These are phyloP conservation scores for Rhodotorula paludigena DNA, from an alignment of 768 basidiomycete genomes.

Conservation along the genomic window DNA sequence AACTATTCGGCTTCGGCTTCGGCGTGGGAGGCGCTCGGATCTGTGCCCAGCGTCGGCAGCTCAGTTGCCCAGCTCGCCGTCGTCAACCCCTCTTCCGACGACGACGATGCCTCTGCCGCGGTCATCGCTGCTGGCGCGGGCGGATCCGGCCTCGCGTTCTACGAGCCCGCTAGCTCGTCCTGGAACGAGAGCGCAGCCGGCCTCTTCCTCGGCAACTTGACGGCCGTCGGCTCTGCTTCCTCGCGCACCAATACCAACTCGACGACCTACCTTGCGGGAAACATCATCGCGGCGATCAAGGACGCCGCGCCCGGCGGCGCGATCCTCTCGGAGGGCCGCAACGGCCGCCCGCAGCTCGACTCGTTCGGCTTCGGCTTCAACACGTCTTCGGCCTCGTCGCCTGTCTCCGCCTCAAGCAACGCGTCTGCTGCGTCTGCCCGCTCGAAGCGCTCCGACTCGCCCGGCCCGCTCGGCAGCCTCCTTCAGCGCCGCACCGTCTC, in stretches of 20 bases:
- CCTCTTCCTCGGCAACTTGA: conserved; percentile 45
- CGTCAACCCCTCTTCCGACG: not conserved
- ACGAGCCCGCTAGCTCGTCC: conserved; percentile 1
- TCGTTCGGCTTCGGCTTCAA: conserved; percentile 33
- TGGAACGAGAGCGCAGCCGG: conserved; percentile 32
- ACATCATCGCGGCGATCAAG: conserved; percentile 60
- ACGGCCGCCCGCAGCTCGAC: conserved; percentile 19
- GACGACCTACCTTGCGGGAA: conserved; percentile 55
- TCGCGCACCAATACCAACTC: conserved; percentile 5
- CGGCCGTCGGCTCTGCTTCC: conserved; percentile 23
- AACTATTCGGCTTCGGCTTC: conserved; percentile 11
- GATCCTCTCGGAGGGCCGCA: conserved; percentile 41
- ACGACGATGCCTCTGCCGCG: not conserved
- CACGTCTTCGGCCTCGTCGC: conserved; percentile 5
- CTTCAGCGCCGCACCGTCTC: conserved; percentile 40
- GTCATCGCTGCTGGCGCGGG: conserved; percentile 33
- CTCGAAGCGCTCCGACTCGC: conserved; percentile 1
- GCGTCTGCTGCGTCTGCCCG: conserved; percentile 46
- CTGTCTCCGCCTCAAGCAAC: conserved; percentile 7
- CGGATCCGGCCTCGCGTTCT: conserved; percentile 33
- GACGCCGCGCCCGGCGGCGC: conserved; percentile 53
- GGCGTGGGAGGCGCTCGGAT: conserved; percentile 31
- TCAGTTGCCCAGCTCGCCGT: conserved; percentile 14
- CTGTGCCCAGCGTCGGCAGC: not conserved
- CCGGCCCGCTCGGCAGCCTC: conserved; percentile 3